phyloP scores from a whole-genome alignment of 192 early-diverging fungal species.

The Blastocladiella britannica region DNA sequence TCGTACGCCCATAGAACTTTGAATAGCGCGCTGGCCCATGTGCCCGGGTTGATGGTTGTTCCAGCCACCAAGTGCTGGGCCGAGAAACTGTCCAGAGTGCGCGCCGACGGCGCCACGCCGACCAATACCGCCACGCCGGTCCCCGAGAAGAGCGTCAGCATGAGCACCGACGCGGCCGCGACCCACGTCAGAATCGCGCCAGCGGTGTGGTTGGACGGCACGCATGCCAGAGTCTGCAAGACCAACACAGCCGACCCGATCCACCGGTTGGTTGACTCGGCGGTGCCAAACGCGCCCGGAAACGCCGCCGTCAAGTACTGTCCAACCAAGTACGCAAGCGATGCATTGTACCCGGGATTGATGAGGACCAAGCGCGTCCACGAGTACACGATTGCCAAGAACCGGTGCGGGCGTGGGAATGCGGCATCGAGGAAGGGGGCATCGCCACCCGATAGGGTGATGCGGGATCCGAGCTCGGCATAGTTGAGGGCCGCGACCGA shows the following conservation, averaged over 20 bases:
- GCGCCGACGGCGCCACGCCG: neutral
- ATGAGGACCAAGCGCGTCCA: neutral
- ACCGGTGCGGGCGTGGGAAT: neutral
- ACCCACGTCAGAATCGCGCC: neutral
- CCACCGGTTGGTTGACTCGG: neutral
- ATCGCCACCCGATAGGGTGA: neutral
- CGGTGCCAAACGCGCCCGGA: neutral
- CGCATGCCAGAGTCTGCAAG: neutral
- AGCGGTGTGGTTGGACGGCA: neutral
- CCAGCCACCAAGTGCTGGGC: neutral
- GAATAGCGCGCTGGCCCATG: neutral
- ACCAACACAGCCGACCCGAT: neutral
- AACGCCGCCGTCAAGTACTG: neutral
- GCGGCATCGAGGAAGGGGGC: neutral
- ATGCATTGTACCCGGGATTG: neutral
- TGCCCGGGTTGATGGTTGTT: neutral
- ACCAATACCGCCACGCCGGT: neutral
- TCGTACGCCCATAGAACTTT: neutral
- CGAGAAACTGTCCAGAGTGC: neutral
- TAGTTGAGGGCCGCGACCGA: neutral
- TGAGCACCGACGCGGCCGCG: neutral
- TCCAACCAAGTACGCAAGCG: neutral
- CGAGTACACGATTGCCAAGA: neutral
- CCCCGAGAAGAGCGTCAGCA: neutral
- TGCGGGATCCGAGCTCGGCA: neutral